These are phyloP conservation scores for Cladosporium sp. DNA, from an alignment of 2,329 filamentous ascomycete genomes.

Conservation along the genomic window DNA sequence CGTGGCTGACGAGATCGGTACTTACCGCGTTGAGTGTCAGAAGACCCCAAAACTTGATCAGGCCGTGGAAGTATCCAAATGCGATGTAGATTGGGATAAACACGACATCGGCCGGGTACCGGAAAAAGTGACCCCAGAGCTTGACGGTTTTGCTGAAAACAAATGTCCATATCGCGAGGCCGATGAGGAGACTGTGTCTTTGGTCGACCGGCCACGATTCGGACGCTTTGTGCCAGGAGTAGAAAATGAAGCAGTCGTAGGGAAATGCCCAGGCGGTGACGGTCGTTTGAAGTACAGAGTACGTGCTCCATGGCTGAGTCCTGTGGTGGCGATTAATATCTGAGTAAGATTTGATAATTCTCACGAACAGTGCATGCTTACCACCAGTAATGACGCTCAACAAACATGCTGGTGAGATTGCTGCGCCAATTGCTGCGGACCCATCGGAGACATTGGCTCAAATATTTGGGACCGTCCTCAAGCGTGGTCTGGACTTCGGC, in stretches of 20 bases:
- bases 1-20: constrained; percentile 18
- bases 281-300: constrained; percentile 88
- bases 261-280: constrained; percentile 83
- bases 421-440: constrained; percentile 97
- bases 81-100: constrained; percentile 80
- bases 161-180: constrained; percentile 65
- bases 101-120: constrained; percentile 75
- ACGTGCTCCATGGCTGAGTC: constrained; percentile 89
- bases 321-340: constrained; percentile 42
- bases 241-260: constrained; percentile 70
- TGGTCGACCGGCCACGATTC: constrained; percentile 33
- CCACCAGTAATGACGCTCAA: constrained; percentile 80
- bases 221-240: constrained; percentile 65
- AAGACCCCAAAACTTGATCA: constrained; percentile 87
- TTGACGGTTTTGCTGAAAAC: constrained; percentile 90
- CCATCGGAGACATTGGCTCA: constrained; percentile 93
- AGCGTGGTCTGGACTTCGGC: constrained; percentile 91
- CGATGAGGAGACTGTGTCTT: constrained; percentile 50
- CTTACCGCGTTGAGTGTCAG: constrained; percentile 68
- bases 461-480: constrained; percentile 81
- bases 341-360: constrained; percentile 18
- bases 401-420: constrained; percentile 85
- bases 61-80: constrained; percentile 89
- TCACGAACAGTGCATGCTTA: constrained; percentile 50
- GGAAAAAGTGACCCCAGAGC: constrained; percentile 78